Percentiles rank a stretch among this genome's conserved stretches.
These are phyloP conservation scores for Drechmeria coniospora DNA, from an alignment of 2,329 filamentous ascomycete species.

Conservation along the genomic window DNA sequence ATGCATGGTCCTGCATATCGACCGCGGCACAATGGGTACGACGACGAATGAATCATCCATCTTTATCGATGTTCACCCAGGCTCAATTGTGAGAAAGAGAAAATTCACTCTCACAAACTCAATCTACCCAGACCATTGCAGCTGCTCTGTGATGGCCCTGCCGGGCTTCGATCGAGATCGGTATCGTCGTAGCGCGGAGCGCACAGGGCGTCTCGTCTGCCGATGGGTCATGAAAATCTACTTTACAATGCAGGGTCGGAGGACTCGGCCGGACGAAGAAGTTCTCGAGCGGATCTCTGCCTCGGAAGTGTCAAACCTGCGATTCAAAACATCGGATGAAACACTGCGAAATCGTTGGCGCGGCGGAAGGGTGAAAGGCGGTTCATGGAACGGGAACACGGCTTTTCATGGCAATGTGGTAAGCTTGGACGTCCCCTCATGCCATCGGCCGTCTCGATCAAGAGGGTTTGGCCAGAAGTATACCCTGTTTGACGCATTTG, in stretches of 20 bases:
- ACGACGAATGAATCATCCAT: conserved; percentile 17
- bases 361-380: conserved; percentile 13
- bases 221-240: conserved; percentile 28
- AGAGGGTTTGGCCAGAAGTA: conserved; percentile 30
- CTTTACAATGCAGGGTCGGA: conserved; percentile 10
- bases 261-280: conserved; percentile 18
- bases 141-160: no score
- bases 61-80: conserved; percentile 24
- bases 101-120: conserved; percentile 40
- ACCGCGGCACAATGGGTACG: conserved; percentile 19
- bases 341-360: conserved; percentile 18
- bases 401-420: background rate
- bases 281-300: conserved; percentile 16
- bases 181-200: background rate
- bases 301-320: conserved; percentile 14
- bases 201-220: conserved; percentile 27
- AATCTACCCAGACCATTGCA: conserved; percentile 24
- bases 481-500: conserved; percentile 57
- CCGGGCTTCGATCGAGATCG: conserved; percentile 3
- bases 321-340: conserved; percentile 16
- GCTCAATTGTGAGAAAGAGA: conserved; percentile 23
- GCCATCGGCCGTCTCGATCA: no score
- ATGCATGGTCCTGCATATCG: conserved; percentile 19
- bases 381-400: conserved; percentile 11
- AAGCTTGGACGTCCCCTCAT: background rate